phyloP scores from a whole-genome alignment of 2,329 filamentous ascomycete species.

The Phialophora chinensis region DNA sequence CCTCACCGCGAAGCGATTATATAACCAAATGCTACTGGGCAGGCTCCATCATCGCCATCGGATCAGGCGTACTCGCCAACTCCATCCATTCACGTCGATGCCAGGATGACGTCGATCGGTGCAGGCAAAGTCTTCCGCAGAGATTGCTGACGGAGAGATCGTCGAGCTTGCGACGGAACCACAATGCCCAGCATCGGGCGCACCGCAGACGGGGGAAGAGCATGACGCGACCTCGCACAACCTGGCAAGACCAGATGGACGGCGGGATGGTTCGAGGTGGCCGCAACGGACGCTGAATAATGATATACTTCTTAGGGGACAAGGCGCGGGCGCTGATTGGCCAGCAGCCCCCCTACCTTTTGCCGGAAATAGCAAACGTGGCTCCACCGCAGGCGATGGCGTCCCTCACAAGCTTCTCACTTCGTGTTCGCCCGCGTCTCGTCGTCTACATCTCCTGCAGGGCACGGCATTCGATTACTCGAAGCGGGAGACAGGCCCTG shows the following conservation, averaged over 20 bases:
- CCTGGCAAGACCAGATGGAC: not conserved
- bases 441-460: not conserved
- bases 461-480: not conserved
- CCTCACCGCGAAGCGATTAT: slow-evolving; percentile 20
- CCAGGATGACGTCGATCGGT: not conserved
- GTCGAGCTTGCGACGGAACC: not conserved
- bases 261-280: slow-evolving; percentile 4
- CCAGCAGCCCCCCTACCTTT: not conserved
- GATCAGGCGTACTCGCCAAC: not conserved
- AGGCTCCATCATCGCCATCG: not conserved
- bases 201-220: not conserved
- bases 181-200: not conserved
- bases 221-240: not conserved
- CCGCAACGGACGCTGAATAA: slow-evolving; percentile 16
- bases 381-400: not conserved
- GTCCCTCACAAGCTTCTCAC: slow-evolving; percentile 1
- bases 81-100: not conserved
- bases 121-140: not conserved
- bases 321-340: slow-evolving; percentile 18
- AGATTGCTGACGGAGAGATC: not conserved
- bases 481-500: not conserved
- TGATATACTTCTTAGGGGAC: slow-evolving; percentile 19
- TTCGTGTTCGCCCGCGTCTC: not conserved
- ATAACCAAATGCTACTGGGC: slow-evolving; percentile 21
- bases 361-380: slow-evolving; percentile 14